These are phyloP conservation scores for Dryas alaskensis DNA, from an alignment of 306 rosid genomes.

Conservation along the genomic window DNA sequence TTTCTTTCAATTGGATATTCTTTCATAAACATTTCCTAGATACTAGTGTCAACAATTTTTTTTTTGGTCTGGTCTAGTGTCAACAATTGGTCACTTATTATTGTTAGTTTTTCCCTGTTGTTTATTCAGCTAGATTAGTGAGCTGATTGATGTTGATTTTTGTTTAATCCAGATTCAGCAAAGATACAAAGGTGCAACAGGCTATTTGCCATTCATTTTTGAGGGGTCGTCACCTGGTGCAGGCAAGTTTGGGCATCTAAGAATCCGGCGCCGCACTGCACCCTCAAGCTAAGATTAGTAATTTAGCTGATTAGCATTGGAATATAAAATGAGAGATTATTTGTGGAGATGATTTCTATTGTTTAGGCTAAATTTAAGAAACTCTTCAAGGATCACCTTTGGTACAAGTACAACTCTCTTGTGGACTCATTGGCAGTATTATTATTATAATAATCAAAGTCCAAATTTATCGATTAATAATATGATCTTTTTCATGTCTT, in stretches of 20 bases:
- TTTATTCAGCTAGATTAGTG: not conserved
- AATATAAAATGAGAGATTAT: not conserved
- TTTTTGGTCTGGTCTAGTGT: too few relatives aligned
- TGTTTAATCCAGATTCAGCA: constrained; percentile 58
- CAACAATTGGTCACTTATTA: too few relatives aligned
- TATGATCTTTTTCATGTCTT: not conserved
- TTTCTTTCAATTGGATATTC: too few relatives aligned
- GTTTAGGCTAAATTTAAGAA: not conserved
- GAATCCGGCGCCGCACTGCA: constrained; percentile 45
- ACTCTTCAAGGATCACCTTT: not conserved
- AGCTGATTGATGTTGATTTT: constrained; percentile 11
- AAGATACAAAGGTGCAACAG: constrained; percentile 80
- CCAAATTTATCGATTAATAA: not conserved
- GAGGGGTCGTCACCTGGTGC: constrained; percentile 98
- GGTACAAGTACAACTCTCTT: not conserved
- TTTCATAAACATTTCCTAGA: too few relatives aligned
- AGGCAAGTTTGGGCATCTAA: constrained; percentile 75
- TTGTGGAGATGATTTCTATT: not conserved
- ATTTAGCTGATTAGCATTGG: not conserved
- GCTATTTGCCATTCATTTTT: constrained; percentile 67
- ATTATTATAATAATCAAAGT: not conserved
- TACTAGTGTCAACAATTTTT: too few relatives aligned
- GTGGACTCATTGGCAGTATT: not conserved
- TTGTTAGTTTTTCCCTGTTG: not conserved
- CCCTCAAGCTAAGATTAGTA: constrained; percentile 7